Evolutionary conservation across 257 asterid species (phyloP), one percentile per base, ranked within the genome.

Genomic region (Solanum rostratum): DNA sequence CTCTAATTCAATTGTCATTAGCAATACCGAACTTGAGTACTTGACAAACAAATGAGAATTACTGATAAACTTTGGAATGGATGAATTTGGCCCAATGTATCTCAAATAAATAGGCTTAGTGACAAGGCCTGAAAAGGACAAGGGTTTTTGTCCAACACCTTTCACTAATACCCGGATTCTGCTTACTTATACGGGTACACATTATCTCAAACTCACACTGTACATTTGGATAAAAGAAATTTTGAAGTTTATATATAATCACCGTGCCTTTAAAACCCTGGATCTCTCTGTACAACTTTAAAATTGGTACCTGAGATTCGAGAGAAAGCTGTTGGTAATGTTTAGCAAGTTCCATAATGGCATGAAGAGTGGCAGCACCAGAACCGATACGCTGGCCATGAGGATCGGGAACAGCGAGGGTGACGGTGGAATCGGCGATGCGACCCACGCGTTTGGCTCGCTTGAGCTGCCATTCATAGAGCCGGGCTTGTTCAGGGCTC

Each of bases 401-500:
- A 10, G 98, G 99, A 59, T 96, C 98, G 14, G 98, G 98, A 63
- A 93, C 99, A 63, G 97, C 93, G 22, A 95, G 91, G 53, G 99
- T 94, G 27, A 95, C 66, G 5, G 99, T 95, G 76, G 94, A 88
- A 11, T 92, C 83, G 19, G 97, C 92, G 87, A 96, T 93, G 79
- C 98, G 95, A 50, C 99, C 98, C 90, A 91, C 84, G 12, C 98
- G 90, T 88, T 95, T 94, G 84, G 98, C 97, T 43, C 98, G 97
- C 39, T 84, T 81, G 87, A 96, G 97, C 89, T 96, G 99, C 98
- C 95, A 93, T 80, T 91, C 84, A 88, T 93, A 96, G 84, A 96
- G 97, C 88, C 89, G 89, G 52, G 98, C 98, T 86, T 96, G 99
- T 84, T 95, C 97, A 29, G 98, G 99, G 87, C 99, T 96, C 11